These are phyloP conservation scores for Fagus crenata DNA, from an alignment of 306 rosid species.

Conservation along the genomic window DNA sequence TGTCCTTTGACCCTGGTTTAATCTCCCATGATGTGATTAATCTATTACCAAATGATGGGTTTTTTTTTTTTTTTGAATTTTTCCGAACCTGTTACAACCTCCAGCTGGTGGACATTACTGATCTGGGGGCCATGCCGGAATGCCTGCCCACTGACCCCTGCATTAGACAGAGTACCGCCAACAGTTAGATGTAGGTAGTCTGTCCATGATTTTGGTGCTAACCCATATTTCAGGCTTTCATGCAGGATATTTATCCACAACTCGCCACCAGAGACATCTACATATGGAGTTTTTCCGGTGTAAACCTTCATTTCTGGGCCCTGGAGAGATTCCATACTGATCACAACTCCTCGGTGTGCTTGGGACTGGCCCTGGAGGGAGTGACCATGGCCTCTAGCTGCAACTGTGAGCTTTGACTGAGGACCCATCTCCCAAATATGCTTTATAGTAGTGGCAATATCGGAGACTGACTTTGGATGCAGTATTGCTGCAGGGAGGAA, in stretches of 20 bases:
- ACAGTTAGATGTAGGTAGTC: constrained; percentile 88
- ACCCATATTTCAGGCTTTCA: constrained; percentile 75
- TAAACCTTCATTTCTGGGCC: constrained; percentile 53
- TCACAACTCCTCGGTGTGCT: constrained; percentile 73
- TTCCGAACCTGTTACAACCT: constrained; percentile 91
- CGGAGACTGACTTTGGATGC: constrained; percentile 75
- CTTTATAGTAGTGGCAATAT: constrained; percentile 60
- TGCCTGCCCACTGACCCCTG: constrained; percentile 96
- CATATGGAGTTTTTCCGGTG: constrained; percentile 49
- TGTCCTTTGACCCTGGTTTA: constrained; percentile 17
- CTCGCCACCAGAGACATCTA: constrained; percentile 87
- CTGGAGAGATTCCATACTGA: constrained; percentile 80
- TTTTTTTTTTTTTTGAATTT: neutral
- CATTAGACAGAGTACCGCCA: constrained; percentile 96
- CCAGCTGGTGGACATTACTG: constrained; percentile 86
- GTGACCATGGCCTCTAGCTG: constrained; percentile 98
- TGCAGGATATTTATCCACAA: constrained; percentile 89
- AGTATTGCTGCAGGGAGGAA: constrained; percentile 66
- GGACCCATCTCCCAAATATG: constrained; percentile 84
- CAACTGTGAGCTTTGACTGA: constrained; percentile 71
- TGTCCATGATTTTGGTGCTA: constrained; percentile 96
- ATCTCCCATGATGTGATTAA: neutral
- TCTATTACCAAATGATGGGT: neutral
- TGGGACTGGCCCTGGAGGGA: constrained; percentile 92
- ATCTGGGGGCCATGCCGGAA: constrained; percentile 95